Conservation (phyloP, 164 flowering plant species). For the Paratinospora sagittata region DNA sequence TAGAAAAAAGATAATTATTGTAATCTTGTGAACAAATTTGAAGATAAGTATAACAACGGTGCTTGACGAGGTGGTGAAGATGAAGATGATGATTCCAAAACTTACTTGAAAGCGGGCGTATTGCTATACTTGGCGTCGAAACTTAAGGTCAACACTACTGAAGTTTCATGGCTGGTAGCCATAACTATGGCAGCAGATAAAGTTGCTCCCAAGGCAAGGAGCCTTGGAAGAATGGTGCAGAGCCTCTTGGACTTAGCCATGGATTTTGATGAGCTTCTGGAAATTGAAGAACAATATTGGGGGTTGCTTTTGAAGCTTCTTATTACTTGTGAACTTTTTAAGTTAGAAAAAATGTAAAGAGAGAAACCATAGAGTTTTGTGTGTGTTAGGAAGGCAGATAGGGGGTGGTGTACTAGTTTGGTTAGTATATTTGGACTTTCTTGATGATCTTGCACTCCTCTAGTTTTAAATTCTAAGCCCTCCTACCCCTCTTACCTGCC, state of each 20-base stretch:
- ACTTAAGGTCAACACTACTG: conserved; percentile 28
- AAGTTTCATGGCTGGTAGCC: conserved; percentile 48
- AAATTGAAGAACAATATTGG: neutral
- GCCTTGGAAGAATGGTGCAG: conserved; percentile 40
- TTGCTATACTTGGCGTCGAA: conserved; percentile 49
- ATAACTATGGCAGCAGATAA: conserved; percentile 47
- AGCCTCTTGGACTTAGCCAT: conserved; percentile 27
- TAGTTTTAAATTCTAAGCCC: neutral
- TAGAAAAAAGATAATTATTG: too few relatives aligned
- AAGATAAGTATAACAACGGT: neutral
- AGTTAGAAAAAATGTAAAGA: neutral
- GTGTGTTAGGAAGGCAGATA: conserved; percentile 24
- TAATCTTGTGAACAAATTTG: neutral
- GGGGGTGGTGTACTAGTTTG: conserved; percentile 28
- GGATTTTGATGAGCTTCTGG: neutral
- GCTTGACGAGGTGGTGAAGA: neutral
- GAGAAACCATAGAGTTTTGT: neutral
- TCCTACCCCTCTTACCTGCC: neutral
- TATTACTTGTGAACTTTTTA: neutral
- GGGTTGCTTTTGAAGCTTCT: neutral
- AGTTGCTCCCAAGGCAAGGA: conserved; percentile 51
- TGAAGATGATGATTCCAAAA: too few relatives aligned
- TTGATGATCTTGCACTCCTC: neutral
- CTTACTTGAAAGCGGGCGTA: conserved; percentile 57
- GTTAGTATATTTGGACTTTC: neutral